Evolutionary conservation across 2,329 filamentous ascomycete species (phyloP).

Genomic region (Penicillium sp.): DNA sequence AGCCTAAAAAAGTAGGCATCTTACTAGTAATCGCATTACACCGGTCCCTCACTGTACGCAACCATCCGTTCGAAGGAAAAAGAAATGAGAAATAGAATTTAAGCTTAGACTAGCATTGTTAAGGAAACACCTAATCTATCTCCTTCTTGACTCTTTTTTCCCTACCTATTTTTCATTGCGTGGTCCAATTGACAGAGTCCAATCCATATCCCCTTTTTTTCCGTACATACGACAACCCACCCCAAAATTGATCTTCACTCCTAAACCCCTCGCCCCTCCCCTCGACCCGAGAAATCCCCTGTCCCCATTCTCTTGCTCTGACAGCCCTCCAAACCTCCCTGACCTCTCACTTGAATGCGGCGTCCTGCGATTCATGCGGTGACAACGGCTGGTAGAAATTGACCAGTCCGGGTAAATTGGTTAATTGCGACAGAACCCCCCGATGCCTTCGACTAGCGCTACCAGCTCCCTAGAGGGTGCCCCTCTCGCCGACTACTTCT

Average conservation of each 20-base stretch:
- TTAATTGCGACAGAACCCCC: conserved; percentile 10
- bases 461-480: conserved; percentile 43
- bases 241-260: conserved; percentile 24
- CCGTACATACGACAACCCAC: conserved; percentile 12
- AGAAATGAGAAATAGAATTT: conserved; percentile 4
- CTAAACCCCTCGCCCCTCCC: conserved; percentile 16
- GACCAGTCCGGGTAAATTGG: conserved; percentile 14
- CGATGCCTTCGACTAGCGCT: conserved; percentile 28
- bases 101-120: not conserved
- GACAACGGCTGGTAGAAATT: conserved; percentile 10
- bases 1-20: not conserved
- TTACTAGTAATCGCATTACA: conserved; percentile 14
- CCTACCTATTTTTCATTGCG: not conserved
- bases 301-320: not conserved
- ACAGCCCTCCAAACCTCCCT: not conserved
- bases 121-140: not conserved
- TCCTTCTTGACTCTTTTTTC: not conserved
- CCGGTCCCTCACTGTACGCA: conserved; percentile 15
- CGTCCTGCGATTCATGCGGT: conserved; percentile 18
- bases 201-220: conserved; percentile 6
- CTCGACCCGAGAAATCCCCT: conserved; percentile 12
- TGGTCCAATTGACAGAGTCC: not conserved
- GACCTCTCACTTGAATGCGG: conserved; percentile 5
- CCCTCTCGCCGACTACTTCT: conserved; percentile 63
- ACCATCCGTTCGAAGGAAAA: conserved; percentile 16